These are phyloP conservation scores for Neofusicoccum ribis DNA, from an alignment of 2,329 filamentous ascomycete species.

Conservation along the genomic window DNA sequence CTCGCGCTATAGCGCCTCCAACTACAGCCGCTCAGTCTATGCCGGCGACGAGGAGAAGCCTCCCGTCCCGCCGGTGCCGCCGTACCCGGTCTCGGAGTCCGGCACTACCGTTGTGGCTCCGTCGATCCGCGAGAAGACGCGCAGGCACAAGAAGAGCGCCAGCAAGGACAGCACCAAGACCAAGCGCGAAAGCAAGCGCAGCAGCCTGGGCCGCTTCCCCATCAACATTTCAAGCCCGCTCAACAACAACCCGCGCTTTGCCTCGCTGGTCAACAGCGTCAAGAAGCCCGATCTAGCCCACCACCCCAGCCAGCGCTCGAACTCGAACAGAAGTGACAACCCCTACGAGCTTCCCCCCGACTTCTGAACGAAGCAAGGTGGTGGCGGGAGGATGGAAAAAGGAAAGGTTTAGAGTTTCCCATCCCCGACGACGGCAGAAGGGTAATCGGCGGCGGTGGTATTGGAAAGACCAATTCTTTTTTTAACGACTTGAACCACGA, in stretches of 20 bases:
- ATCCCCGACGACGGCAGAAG: neutral
- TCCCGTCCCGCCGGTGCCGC: neutral
- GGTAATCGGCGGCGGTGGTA: neutral
- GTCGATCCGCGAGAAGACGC: conserved; percentile 23
- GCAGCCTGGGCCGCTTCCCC: conserved; percentile 45
- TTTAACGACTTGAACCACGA: conserved; percentile 8
- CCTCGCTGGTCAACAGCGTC: conserved; percentile 46
- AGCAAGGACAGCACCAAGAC: conserved; percentile 32
- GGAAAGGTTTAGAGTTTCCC: neutral
- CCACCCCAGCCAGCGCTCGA: conserved; percentile 44
- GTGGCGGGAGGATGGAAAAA: neutral
- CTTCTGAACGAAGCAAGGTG: conserved; percentile 1
- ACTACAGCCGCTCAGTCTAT: conserved; percentile 31
- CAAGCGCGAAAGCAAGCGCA: conserved; percentile 34
- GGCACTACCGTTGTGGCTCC: conserved; percentile 34
- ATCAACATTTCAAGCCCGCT: conserved; percentile 54
- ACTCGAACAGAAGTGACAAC: neutral
- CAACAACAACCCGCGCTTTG: conserved; percentile 54
- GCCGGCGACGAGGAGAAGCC: conserved; percentile 8
- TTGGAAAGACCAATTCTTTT: neutral
- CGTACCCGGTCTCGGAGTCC: neutral
- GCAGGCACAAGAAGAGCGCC: conserved; percentile 35
- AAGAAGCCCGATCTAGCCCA: conserved; percentile 56
- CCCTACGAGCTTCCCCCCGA: conserved; percentile 16
- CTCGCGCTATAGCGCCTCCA: conserved; percentile 30